Conservation (phyloP, 352 stramenopile species). For the Proteromonas lacertae region DNA sequence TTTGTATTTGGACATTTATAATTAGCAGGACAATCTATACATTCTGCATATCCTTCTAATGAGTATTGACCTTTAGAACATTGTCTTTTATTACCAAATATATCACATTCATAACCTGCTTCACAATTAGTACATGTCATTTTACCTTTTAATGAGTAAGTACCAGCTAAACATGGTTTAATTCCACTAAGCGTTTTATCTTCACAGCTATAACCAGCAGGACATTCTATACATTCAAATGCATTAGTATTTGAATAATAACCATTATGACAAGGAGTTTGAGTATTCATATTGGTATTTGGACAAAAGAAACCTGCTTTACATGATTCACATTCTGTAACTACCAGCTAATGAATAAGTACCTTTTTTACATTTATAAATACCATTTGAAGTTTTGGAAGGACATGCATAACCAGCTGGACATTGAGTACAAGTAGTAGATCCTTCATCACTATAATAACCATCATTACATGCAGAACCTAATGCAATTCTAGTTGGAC, state of each 20-base stretch:
- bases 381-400: slow-evolving; percentile 1
- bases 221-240: slow-evolving; percentile 18
- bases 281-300: neutral
- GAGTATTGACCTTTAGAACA: too few species aligned
- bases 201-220: slow-evolving; percentile 31
- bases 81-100: too few species aligned
- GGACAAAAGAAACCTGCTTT: slow-evolving; percentile 30
- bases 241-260: slow-evolving; percentile 16
- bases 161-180: slow-evolving; percentile 3
- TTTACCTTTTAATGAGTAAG: slow-evolving; percentile 3
- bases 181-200: neutral
- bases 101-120: slow-evolving; percentile 18
- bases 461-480: neutral
- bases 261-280: slow-evolving; percentile 4
- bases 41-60: too few species aligned
- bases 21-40: too few species aligned
- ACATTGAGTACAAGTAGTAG: slow-evolving; percentile 3
- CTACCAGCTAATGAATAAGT: slow-evolving; percentile 23
- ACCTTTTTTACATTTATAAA: slow-evolving; percentile 11
- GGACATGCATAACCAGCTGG: slow-evolving; percentile 12
- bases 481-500: neutral
- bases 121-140: slow-evolving; percentile 10
- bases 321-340: slow-evolving; percentile 23
- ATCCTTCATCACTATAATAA: neutral
- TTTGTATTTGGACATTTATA: too few species aligned